Base-by-base conservation (phyloP, 1,284 basidiomycete genomes). In the Papiliotrema nemorosa region DNA sequence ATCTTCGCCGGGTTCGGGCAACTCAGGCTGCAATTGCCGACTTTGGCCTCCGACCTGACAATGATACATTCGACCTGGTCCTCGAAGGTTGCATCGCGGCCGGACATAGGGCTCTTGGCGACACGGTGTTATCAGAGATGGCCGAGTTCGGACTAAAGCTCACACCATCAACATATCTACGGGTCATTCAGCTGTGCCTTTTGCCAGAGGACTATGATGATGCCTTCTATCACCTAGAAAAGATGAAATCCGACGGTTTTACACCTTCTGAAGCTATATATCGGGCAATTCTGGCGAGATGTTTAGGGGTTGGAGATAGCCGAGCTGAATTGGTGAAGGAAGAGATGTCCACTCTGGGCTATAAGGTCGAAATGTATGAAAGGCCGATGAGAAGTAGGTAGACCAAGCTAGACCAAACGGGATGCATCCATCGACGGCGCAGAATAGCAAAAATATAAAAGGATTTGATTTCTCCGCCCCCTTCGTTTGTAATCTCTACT, bases 151-250 rank as follows among this genome's bases (percentile, higher is more conserved):
- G 29, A 7, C 29, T 31, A 14, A 53, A 49, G 14, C 62, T 88
- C 52, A 70, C 76, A 42, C 82, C 84, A 12, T 72, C 74, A 39
- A 87, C 84, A 4, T 90, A 84, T 70, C 81, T 83, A 58, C 75
- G 78, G 34, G 78, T 90, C 71, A 81, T 91, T 54, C 59, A 76
- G 14, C 79, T 91, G 3, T 85, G 82, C 64, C 77, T 90, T 20
- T 83, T 83, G 1, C 85, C 88, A 62, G 67, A 79, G 13, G 78
- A 75, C 2, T 92, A 90, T 70, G 88, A 91, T 64, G 86, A 89
- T 61, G 88, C 88, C 0, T 92, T 92, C 75, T 85, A 83, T 70
- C 90, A 87, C 69, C 79, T 92, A 27, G 88, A 91, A 67, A 85
- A 88, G 76, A 87, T 89, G 85, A 90, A 91, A 71, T 72, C 77